phyloP scores from a whole-genome alignment of 257 asterid genomes.

The Rubia yunnanensis region DNA sequence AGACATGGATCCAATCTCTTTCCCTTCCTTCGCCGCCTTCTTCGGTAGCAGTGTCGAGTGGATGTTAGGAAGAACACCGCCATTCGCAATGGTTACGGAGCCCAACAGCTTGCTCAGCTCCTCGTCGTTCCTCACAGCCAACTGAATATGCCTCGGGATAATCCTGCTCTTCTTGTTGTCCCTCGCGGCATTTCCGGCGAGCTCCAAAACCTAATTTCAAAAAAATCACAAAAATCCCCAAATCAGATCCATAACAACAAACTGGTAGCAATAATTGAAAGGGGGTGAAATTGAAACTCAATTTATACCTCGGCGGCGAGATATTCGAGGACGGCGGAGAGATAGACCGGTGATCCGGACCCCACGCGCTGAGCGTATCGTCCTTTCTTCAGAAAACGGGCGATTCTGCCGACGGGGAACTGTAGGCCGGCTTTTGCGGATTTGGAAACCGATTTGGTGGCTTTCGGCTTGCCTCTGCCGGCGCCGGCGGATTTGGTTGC shows the following conservation, averaged over 20 bases:
- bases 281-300: no score
- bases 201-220: constrained; percentile 47
- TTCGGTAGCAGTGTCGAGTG: constrained; percentile 44
- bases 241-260: background rate
- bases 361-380: constrained; percentile 62
- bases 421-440: constrained; percentile 56
- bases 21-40: constrained; percentile 30
- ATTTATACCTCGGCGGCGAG: constrained; percentile 47
- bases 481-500: constrained; percentile 34
- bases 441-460: constrained; percentile 46
- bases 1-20: constrained; percentile 47
- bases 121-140: constrained; percentile 66
- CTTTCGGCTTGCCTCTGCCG: constrained; percentile 47
- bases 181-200: constrained; percentile 65
- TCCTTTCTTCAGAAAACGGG: constrained; percentile 53
- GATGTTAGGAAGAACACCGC: constrained; percentile 65
- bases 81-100: constrained; percentile 50
- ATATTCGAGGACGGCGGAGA: constrained; percentile 58
- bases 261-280: no score
- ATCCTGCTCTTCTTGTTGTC: constrained; percentile 64
- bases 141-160: constrained; percentile 57
- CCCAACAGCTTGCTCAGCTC: constrained; percentile 57
- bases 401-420: constrained; percentile 63
- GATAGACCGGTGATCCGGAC: constrained; percentile 62
- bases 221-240: background rate